These are phyloP conservation scores for Trypanosoma cruzi DNA, from an alignment of 208 protist genomes.

Conservation along the genomic window DNA sequence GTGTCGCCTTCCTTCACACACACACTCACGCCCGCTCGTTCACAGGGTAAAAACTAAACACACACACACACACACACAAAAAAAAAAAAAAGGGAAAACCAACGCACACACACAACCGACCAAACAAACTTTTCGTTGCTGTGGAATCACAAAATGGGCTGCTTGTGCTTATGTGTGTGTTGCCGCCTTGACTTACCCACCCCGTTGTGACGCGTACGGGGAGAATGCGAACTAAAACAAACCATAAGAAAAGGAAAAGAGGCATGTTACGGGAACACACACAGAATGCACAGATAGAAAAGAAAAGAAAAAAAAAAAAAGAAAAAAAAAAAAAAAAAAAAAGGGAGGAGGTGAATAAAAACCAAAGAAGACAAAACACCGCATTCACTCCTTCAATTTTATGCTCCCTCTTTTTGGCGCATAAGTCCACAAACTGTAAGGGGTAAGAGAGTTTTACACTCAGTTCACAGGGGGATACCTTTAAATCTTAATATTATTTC, in stretches of 20 bases:
- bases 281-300: neutral
- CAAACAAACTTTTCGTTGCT: no score
- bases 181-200: no score
- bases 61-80: no score
- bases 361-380: neutral
- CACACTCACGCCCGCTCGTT: no score
- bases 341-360: neutral
- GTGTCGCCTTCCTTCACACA: neutral
- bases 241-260: neutral
- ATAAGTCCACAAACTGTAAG: no score
- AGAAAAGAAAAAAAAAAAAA: conserved; percentile 1
- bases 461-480: neutral
- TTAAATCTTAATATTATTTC: neutral
- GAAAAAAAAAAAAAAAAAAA: neutral
- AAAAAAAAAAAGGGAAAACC: no score
- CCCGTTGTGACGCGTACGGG: no score
- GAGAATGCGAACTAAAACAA: conserved; percentile 16
- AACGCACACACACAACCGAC: no score
- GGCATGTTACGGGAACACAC: neutral
- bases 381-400: neutral
- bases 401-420: no score
- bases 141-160: no score
- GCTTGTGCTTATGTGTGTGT: no score
- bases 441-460: neutral
- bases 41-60: no score